Conservation (phyloP, 1,284 basidiomycete species). For the Ganoderma lingzhi region DNA sequence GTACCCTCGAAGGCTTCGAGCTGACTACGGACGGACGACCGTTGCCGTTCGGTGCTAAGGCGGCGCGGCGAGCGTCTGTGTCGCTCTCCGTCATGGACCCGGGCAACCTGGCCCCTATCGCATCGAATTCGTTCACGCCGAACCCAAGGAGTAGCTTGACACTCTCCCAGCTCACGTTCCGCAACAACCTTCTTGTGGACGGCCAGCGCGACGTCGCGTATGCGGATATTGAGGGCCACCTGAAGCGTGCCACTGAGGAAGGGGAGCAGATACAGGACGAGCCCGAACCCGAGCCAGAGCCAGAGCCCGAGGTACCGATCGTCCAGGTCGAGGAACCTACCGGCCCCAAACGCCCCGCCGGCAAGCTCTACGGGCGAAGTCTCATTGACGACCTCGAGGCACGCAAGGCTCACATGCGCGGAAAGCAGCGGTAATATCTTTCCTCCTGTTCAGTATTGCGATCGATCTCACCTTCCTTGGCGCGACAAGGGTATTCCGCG, state of each 20-base stretch:
- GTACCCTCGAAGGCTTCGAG: slow-evolving; percentile 65
- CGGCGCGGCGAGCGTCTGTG: slow-evolving; percentile 55
- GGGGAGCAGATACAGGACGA: slow-evolving; percentile 66
- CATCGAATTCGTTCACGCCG: slow-evolving; percentile 76
- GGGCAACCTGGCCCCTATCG: slow-evolving; percentile 32
- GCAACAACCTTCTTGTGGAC: slow-evolving; percentile 73
- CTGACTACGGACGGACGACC: slow-evolving; percentile 71
- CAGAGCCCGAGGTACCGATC: slow-evolving; percentile 47
- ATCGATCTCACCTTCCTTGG: slow-evolving; percentile 13
- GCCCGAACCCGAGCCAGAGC: slow-evolving; percentile 50
- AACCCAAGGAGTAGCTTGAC: slow-evolving; percentile 78
- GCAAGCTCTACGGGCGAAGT: slow-evolving; percentile 81
- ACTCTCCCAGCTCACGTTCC: slow-evolving; percentile 81
- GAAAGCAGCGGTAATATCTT: slow-evolving; percentile 70
- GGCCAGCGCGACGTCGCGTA: slow-evolving; percentile 71
- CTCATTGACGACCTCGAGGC: slow-evolving; percentile 83
- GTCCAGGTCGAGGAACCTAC: slow-evolving; percentile 51
- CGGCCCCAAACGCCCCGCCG: slow-evolving; percentile 60
- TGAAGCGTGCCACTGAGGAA: slow-evolving; percentile 74
- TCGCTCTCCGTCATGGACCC: slow-evolving; percentile 43
- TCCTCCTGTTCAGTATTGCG: too few relatives aligned
- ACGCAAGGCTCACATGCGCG: slow-evolving; percentile 77
- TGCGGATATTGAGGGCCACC: slow-evolving; percentile 60
- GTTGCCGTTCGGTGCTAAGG: slow-evolving; percentile 70
- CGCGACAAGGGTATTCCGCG: slow-evolving; percentile 65